Evolutionary conservation across 768 basidiomycete genomes (phyloP).

Genomic region (Lentinula aciculospora): DNA sequence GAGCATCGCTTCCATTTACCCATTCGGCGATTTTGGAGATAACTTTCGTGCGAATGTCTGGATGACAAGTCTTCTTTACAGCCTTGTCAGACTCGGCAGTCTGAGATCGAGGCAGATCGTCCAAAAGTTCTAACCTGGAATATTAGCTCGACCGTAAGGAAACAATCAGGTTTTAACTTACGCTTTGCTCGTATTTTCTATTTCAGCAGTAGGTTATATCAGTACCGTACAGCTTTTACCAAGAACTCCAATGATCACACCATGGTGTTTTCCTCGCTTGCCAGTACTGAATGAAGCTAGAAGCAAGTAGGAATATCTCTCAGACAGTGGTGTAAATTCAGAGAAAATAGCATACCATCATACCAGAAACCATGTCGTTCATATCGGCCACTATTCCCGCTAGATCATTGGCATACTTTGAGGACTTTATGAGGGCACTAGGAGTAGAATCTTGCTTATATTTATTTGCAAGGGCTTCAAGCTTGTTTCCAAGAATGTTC

Average conservation of each 20-base stretch:
- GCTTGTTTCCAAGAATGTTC: neutral
- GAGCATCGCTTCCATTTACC: neutral
- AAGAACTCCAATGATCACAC: too few relatives aligned
- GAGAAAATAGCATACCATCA: neutral
- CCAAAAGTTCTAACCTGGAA: neutral
- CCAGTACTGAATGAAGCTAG: neutral
- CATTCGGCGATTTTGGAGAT: too few relatives aligned
- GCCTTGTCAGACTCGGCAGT: neutral
- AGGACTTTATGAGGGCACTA: neutral
- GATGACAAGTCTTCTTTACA: neutral
- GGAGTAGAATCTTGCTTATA: neutral
- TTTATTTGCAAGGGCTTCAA: neutral
- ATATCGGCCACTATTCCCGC: neutral
- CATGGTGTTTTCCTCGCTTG: neutral
- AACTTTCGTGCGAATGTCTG: conserved; percentile 10
- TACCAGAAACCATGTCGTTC: neutral
- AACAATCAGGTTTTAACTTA: too few relatives aligned
- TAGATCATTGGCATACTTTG: neutral
- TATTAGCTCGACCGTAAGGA: too few relatives aligned
- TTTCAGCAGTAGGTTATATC: too few relatives aligned
- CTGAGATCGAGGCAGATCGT: neutral
- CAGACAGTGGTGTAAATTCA: neutral
- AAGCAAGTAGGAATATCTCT: neutral
- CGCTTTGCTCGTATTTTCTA: too few relatives aligned
- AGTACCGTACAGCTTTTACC: too few relatives aligned